phyloP scores from a whole-genome alignment of 106 monocot genomes.

The Phalaenopsis aphrodite region DNA sequence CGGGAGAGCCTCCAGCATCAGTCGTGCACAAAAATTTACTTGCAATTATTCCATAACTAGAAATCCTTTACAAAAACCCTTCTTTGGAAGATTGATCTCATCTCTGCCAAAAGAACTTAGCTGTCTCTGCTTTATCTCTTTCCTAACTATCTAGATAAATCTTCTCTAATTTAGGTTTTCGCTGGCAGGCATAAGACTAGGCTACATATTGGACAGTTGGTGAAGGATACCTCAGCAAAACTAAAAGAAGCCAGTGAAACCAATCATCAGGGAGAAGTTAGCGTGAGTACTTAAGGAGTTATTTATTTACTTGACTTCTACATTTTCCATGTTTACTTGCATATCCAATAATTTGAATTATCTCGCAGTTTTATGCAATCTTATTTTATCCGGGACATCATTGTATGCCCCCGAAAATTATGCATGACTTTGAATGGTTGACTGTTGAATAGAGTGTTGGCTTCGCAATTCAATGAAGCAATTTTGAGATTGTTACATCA shows the following conservation, averaged over 20 bases:
- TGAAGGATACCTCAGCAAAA: constrained; percentile 76
- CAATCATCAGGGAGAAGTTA: constrained; percentile 48
- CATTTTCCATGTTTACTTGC: not conserved
- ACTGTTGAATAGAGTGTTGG: too few species aligned
- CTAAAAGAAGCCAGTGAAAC: constrained; percentile 70
- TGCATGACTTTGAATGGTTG: not conserved
- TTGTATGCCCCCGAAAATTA: not conserved
- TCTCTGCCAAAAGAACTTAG: not conserved
- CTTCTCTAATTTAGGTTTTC: constrained; percentile 5
- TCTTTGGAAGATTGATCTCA: not conserved
- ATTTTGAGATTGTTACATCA: not conserved
- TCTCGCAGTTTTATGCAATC: not conserved
- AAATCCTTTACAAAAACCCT: not conserved
- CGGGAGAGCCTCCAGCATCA: not conserved
- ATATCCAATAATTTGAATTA: not conserved
- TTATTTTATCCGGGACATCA: not conserved
- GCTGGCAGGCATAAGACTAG: constrained; percentile 60
- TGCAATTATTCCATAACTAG: not conserved
- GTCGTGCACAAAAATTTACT: not conserved
- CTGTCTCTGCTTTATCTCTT: not conserved
- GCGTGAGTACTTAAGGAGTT: constrained; percentile 33
- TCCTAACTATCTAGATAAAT: not conserved
- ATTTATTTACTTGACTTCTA: not conserved
- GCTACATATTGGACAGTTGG: constrained; percentile 52
- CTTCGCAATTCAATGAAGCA: too few species aligned